Conservation (phyloP, 495 filamentous ascomycete genomes). For the Aspergillus homomorphus region DNA sequence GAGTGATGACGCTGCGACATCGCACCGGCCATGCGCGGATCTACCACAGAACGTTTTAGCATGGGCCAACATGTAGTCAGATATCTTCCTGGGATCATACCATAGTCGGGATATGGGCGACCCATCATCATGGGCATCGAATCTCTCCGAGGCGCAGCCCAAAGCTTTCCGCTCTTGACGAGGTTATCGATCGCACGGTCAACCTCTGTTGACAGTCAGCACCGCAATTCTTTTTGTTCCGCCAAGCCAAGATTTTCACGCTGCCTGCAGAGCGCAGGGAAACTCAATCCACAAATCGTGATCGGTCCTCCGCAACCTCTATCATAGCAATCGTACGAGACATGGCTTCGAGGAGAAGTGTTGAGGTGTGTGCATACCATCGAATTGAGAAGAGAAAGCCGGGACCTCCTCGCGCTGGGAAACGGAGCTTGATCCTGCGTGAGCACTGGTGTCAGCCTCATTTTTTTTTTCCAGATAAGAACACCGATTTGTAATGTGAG, state of each 20-base stretch:
- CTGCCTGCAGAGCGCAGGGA: background rate
- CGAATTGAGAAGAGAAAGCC: slow-evolving; percentile 86
- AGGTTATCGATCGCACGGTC: slow-evolving; percentile 95
- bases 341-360: background rate
- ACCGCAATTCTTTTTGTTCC: slow-evolving; percentile 14
- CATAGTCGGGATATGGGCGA: slow-evolving; percentile 59
- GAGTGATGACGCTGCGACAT: slow-evolving; percentile 72
- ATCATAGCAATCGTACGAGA: too few species aligned
- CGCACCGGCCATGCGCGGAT: slow-evolving; percentile 46
- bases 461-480: background rate
- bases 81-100: slow-evolving; percentile 31
- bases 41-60: slow-evolving; percentile 35
- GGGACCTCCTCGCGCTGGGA: slow-evolving; percentile 72
- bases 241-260: background rate
- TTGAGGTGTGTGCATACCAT: slow-evolving; percentile 59
- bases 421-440: slow-evolving; percentile 68
- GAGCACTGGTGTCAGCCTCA: slow-evolving; percentile 14
- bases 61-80: slow-evolving; percentile 12
- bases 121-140: slow-evolving; percentile 71
- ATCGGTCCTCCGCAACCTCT: too few species aligned
- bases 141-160: slow-evolving; percentile 77
- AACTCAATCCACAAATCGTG: too few species aligned
- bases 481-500: slow-evolving; percentile 7
- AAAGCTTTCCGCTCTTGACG: slow-evolving; percentile 92
- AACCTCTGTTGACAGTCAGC: slow-evolving; percentile 67